phyloP scores from a whole-genome alignment of 2,329 filamentous ascomycete genomes.

The Colletotrichum tropicale region DNA sequence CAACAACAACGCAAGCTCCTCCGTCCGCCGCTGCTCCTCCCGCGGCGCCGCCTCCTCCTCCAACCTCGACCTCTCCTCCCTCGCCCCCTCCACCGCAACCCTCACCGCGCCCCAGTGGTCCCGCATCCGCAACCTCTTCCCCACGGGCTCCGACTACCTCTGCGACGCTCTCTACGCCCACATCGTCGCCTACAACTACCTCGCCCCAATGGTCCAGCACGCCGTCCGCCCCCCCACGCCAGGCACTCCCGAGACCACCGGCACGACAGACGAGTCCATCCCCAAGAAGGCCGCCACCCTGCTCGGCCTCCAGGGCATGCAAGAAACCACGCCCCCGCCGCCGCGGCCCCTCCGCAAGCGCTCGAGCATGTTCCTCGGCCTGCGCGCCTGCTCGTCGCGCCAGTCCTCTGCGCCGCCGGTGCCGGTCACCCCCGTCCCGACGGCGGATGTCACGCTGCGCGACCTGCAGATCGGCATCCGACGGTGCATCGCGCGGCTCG shows the following conservation, averaged over 20 bases:
- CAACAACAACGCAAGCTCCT: background rate
- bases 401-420: constrained; percentile 4
- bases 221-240: background rate
- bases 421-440: background rate
- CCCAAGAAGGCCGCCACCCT: constrained; percentile 58
- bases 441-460: constrained; percentile 37
- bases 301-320: constrained; percentile 47
- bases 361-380: constrained; percentile 11
- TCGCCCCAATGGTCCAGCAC: constrained; percentile 36
- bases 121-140: constrained; percentile 57
- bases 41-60: constrained; percentile 2
- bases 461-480: constrained; percentile 55
- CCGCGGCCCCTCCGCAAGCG: constrained; percentile 25
- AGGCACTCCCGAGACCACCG: constrained; percentile 2
- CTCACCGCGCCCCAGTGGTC: constrained; percentile 38
- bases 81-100: background rate
- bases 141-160: constrained; percentile 55
- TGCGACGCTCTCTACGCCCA: constrained; percentile 66
- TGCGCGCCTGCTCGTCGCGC: constrained; percentile 3
- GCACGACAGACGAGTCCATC: constrained; percentile 33
- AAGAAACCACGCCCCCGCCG: constrained; percentile 8
- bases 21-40: background rate
- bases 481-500: constrained; percentile 54
- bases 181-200: constrained; percentile 63
- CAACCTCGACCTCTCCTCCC: background rate